phyloP scores from a whole-genome alignment of 2,329 filamentous ascomycete species.

The Fusarium stilboides region DNA sequence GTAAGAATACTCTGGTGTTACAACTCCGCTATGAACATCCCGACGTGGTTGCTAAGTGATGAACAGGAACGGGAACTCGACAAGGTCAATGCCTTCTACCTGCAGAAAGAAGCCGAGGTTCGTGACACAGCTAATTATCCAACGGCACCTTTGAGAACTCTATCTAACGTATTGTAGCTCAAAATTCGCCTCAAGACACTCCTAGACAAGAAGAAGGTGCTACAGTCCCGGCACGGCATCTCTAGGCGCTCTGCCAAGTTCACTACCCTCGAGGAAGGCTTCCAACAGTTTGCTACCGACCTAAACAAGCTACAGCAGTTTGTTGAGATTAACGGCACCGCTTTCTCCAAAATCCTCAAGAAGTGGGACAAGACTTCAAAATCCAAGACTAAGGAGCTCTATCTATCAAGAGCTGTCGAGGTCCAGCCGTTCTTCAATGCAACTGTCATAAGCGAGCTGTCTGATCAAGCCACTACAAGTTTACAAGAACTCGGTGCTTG shows the following conservation, averaged over 20 bases:
- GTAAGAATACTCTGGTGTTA: conserved; percentile 66
- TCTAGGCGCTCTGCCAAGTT: conserved; percentile 94
- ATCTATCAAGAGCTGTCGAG: conserved; percentile 94
- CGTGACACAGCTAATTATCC: conserved; percentile 48
- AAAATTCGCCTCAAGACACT: conserved; percentile 93
- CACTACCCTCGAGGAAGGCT: conserved; percentile 94
- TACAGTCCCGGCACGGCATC: conserved; percentile 84
- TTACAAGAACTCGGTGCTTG: conserved; percentile 94
- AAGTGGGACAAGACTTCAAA: conserved; percentile 99
- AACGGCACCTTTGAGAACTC: background rate
- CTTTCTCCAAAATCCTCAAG: conserved; percentile 98
- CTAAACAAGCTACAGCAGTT: conserved; percentile 99
- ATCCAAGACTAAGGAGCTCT: conserved; percentile 97
- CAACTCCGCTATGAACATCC: conserved; percentile 48
- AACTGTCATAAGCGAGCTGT: conserved; percentile 95
- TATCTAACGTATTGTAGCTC: conserved; percentile 70
- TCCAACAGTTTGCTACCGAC: conserved; percentile 96
- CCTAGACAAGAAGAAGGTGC: conserved; percentile 92
- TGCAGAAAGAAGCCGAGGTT: conserved; percentile 98
- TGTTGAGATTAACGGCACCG: conserved; percentile 97
- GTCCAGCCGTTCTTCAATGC: conserved; percentile 99
- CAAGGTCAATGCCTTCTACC: conserved; percentile 97
- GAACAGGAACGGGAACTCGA: conserved; percentile 93
- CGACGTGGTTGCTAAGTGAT: conserved; percentile 57
- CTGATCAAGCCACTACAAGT: conserved; percentile 97